Evolutionary conservation across 768 basidiomycete genomes (phyloP), one percentile per base, ranked within the genome.

Genomic region (Pisolithus marmoratus): DNA sequence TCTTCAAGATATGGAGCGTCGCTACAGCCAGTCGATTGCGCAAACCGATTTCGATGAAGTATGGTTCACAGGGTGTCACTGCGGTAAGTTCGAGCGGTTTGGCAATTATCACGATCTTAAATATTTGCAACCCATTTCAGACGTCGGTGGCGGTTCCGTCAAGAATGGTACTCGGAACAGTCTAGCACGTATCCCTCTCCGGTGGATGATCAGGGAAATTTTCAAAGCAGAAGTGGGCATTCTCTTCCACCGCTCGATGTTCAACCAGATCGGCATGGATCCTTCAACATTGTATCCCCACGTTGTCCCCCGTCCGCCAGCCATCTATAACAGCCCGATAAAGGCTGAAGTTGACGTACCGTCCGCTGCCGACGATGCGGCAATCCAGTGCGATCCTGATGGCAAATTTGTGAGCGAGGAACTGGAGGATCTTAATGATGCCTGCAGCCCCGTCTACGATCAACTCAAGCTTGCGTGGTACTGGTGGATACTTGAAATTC

Each of bases 11-110:
- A 64, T 76, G 9, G 79, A 82, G 52, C 56, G 54, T 0, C 63
- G 69, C 20, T 78, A 73, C 48, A 64, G 72, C 55, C 56, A 48
- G 17, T 62, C 67, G 4, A 64, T 67, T 22, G 58, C 63, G 17
- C 41, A 63, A 47, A 89, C 87, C 1, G 70, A 89, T 52, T 80
- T 87, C 4, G 74, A 80, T 44, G 87, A 91, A 57, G 89, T 91
- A 1, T 90, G 89, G 88, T 91, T 90, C 58, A 66, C 86, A 4
- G 88, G 88, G 0, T 80, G 77, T 58, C 87, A 90, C 56, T 79
- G 79, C 43, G 86, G 87, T 86, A 57, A 26, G 75, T 37, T 34
- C 34, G 34, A 22, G 3, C 27, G 15, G 15, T 22, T 20, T 5
- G 41, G 45, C 43, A 20, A 2, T 22, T 8, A 24, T 15, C 19